Conservation (phyloP, 331 rosid genomes). For the Phaseolus coccineus region DNA sequence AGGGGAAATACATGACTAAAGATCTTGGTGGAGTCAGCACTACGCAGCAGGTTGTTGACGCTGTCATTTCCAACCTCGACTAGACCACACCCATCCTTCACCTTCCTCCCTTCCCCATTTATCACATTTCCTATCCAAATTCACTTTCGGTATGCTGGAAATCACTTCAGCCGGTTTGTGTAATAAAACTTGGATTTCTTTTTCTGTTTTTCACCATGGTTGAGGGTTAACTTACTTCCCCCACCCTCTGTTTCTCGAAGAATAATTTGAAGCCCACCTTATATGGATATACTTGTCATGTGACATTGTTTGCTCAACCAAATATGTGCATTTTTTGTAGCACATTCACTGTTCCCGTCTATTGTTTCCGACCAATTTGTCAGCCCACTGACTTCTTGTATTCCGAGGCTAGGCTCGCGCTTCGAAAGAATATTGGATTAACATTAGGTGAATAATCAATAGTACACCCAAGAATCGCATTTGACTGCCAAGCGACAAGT, state of each 20-base stretch:
- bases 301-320: not conserved
- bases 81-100: conserved; percentile 11
- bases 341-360: not conserved
- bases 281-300: not conserved
- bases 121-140: not conserved
- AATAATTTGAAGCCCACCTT: not conserved
- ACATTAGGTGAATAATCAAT: not conserved
- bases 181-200: conserved; percentile 26
- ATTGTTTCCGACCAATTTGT: not conserved
- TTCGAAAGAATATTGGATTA: not conserved
- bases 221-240: conserved; percentile 1
- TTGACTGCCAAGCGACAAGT: too few species aligned
- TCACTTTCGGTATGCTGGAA: not conserved
- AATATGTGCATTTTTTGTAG: not conserved
- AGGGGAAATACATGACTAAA: conserved; percentile 64
- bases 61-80: conserved; percentile 70
- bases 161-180: conserved; percentile 4
- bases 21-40: conserved; percentile 76
- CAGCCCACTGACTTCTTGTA: not conserved
- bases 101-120: not conserved
- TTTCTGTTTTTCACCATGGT: conserved; percentile 5
- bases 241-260: not conserved
- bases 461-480: too few species aligned
- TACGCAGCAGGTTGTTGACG: conserved; percentile 75
- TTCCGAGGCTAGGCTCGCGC: not conserved